Base-by-base conservation (phyloP, 805 yeast genomes). In the Wickerhamiella siamensis region DNA sequence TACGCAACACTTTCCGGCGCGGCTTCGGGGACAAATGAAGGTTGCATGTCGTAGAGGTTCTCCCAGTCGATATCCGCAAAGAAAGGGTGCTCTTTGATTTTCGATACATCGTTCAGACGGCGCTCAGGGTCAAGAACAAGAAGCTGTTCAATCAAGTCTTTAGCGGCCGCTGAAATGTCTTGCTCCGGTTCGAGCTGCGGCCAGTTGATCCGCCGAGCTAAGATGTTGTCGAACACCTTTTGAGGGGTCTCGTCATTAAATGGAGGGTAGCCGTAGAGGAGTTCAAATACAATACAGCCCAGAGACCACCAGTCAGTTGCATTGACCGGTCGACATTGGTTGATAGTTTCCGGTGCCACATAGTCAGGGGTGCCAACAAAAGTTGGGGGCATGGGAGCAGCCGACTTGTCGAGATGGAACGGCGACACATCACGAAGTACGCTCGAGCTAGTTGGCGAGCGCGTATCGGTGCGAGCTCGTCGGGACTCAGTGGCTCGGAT, bases 291-390 rank as follows among this genome's bases (percentile, higher is more conserved):
- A 10, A 91, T 84, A 59, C 97, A 88, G 0, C 99, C 99, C 27
- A 88, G 73, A 2, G 97, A 83, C 99, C 99, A 91, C 98, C 98
- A 87, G 63, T 87, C 96, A n/a, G 88, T 77, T 47, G 77, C 72
- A 48, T 76, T 86, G 46, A 77, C 82, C 57, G 88, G 95, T 0
- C 82, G 79, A 1, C 70, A 67, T 32, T 96, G 97, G 33, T 71
- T 66, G 47, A 91, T 84, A 0, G 95, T 87, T 57, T 91, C 99
- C 0, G 99, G 99, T 0, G 99, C 94, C 32, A 93, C 70, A 59
- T 91, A 91, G 58, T 91, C 98, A 0, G 99, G 99, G 0, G 99
- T 91, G 0, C 99, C 99, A 26, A 86, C 94, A 53, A 88, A 87
- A 47, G 71, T 72, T 51, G 76, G 29, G n/a, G 26, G 3, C 18